A percentile compares a stretch with the other conserved stretches of the same genome.
Evolutionary conservation across 768 basidiomycete species (phyloP).

Genomic region (Mycena capillaripes): DNA sequence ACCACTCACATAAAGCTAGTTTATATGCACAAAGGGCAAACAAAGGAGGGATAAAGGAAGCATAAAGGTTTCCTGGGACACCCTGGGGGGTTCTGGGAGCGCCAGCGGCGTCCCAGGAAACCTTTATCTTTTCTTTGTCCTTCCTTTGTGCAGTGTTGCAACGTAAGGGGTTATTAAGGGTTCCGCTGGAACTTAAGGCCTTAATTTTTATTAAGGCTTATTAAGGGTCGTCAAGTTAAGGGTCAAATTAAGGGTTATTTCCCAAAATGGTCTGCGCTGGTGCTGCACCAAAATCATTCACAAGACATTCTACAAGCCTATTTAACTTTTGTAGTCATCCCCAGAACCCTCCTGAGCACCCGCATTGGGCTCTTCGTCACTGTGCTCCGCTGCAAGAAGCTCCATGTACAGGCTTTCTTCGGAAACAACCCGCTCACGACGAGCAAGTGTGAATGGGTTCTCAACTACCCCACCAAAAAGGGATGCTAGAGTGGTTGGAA

Average conservation of each 20-base stretch:
- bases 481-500: too few species aligned
- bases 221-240: conserved; percentile 12
- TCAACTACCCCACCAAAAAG: too few species aligned
- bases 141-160: conserved; percentile 5
- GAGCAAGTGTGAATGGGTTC: conserved; percentile 10
- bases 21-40: too few species aligned
- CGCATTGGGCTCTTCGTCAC: not conserved
- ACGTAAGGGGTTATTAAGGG: not conserved
- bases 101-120: too few species aligned
- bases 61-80: too few species aligned
- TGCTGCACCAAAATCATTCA: not conserved
- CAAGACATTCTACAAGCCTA: not conserved
- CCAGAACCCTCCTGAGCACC: conserved; percentile 21
- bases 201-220: conserved; percentile 12
- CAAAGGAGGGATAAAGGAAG: too few species aligned
- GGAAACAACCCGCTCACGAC: not conserved
- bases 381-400: conserved; percentile 19
- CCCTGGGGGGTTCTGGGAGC: too few species aligned
- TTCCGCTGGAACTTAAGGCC: not conserved
- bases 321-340: conserved; percentile 11
- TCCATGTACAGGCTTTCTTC: conserved; percentile 13
- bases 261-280: not conserved
- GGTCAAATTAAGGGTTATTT: conserved; percentile 18
- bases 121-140: too few species aligned
- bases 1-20: too few species aligned